Evolutionary conservation across 1,139 yeast genomes (phyloP).

Genomic region (Yamadazyma aaseri): DNA sequence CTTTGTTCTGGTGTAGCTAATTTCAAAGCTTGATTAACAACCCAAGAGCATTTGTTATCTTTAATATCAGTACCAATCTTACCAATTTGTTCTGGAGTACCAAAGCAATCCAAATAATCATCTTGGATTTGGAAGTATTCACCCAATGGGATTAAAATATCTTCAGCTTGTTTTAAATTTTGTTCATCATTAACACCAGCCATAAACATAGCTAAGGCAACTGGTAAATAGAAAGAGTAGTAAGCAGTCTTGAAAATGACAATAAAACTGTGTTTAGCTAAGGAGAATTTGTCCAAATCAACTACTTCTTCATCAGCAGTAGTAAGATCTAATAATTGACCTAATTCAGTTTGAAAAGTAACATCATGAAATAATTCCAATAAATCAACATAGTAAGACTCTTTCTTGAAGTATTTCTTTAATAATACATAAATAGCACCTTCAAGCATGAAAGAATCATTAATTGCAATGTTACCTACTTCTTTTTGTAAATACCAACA

Average conservation of each 20-base stretch:
- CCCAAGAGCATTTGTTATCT: slow-evolving; percentile 99
- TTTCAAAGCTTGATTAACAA: slow-evolving; percentile 87
- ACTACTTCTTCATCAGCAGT: slow-evolving; percentile 97
- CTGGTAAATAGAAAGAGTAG: slow-evolving; percentile 96
- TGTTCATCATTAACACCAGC: slow-evolving; percentile 69
- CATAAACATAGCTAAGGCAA: slow-evolving; percentile 93
- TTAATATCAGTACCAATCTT: slow-evolving; percentile 98
- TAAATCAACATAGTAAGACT: slow-evolving; percentile 82
- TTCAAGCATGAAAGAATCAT: slow-evolving; percentile 96
- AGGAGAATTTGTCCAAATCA: slow-evolving; percentile 81
- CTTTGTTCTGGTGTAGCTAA: slow-evolving; percentile 82
- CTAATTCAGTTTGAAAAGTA: slow-evolving; percentile 96
- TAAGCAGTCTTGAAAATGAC: slow-evolving; percentile 97
- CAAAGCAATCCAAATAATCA: slow-evolving; percentile 95
- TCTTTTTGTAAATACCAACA: slow-evolving; percentile 90
- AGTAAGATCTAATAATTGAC: slow-evolving; percentile 90
- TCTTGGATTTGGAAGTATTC: slow-evolving; percentile 99
- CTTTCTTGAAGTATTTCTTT: slow-evolving; percentile 83
- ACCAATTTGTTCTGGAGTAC: slow-evolving; percentile 96
- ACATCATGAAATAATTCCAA: slow-evolving; percentile 91
- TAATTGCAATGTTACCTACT: slow-evolving; percentile 91
- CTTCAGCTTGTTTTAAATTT: slow-evolving; percentile 86
- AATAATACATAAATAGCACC: slow-evolving; percentile 88
- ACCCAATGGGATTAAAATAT: slow-evolving; percentile 89
- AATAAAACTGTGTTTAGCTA: slow-evolving; percentile 89